Conservation (phyloP, 257 asterid species). For the Nicotiana obtusifolia region DNA sequence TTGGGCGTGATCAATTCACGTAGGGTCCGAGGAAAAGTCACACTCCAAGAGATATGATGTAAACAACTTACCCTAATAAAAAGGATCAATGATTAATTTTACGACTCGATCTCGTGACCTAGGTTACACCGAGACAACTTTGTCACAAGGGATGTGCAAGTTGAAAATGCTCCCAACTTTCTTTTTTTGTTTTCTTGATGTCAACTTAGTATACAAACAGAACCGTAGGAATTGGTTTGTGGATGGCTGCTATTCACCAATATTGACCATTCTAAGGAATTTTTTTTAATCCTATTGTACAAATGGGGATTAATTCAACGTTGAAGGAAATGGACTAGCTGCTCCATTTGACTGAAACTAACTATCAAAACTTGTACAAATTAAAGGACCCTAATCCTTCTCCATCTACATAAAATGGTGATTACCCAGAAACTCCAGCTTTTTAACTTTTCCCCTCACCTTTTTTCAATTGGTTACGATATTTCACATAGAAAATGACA, state of each 20-base stretch:
- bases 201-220: neutral
- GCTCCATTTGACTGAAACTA: neutral
- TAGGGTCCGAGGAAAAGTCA: rapidly evolving
- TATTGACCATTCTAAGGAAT: neutral
- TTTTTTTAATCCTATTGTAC: neutral
- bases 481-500: neutral
- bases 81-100: too few relatives aligned
- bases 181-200: neutral
- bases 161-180: neutral
- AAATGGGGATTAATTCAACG: neutral
- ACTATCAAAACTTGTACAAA: neutral
- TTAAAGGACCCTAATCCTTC: neutral
- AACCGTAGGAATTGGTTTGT: neutral
- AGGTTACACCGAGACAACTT: too few relatives aligned
- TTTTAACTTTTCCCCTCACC: too few relatives aligned
- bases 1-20: too few relatives aligned
- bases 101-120: too few relatives aligned
- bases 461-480: neutral
- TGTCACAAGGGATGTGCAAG: neutral
- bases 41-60: too few relatives aligned
- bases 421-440: neutral
- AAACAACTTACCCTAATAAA: too few relatives aligned
- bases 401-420: neutral
- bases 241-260: neutral
- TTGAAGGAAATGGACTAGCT: neutral